A percentile compares a stretch with the other conserved stretches of the same genome.
Conservation (phyloP, 352 stramenopile species). For the Blastocystis sp. region DNA sequence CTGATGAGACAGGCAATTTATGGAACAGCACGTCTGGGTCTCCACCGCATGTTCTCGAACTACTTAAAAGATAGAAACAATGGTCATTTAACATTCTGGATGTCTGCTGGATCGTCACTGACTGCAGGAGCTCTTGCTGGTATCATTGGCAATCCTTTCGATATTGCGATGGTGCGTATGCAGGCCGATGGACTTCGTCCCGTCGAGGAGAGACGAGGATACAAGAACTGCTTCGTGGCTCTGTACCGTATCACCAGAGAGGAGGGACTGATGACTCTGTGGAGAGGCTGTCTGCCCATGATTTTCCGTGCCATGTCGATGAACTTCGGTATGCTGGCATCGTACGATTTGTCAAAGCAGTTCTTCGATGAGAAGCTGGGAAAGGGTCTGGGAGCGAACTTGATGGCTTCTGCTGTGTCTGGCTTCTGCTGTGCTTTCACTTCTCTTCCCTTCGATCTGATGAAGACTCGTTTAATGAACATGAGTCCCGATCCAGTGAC, state of each 20-base stretch:
- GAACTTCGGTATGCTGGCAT: conserved; percentile 99
- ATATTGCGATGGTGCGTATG: conserved; percentile 92
- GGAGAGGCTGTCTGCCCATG: conserved; percentile 80
- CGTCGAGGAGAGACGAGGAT: conserved; percentile 83
- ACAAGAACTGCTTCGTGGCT: conserved; percentile 96
- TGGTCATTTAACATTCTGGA: conserved; percentile 64
- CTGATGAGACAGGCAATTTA: conserved; percentile 70
- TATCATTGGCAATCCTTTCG: conserved; percentile 92
- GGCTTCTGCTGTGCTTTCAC: conserved; percentile 94
- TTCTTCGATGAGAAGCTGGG: conserved; percentile 34
- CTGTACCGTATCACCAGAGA: conserved; percentile 78
- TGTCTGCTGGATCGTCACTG: conserved; percentile 62
- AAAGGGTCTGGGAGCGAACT: conserved; percentile 73
- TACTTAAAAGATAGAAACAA: conserved; percentile 65
- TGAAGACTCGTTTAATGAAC: conserved; percentile 96
- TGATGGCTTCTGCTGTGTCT: conserved; percentile 84
- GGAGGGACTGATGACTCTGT: conserved; percentile 81
- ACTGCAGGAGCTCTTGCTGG: conserved; percentile 70
- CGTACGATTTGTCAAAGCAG: conserved; percentile 88
- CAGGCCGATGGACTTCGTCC: conserved; percentile 89
- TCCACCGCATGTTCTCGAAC: conserved; percentile 67
- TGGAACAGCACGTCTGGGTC: conserved; percentile 70
- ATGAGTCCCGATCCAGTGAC: conserved; percentile 84
- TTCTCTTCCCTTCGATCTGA: conserved; percentile 94
- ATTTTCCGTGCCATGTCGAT: conserved; percentile 92